These are phyloP conservation scores for Neospora caninum DNA, from an alignment of 169 alveolate species.

Conservation along the genomic window DNA sequence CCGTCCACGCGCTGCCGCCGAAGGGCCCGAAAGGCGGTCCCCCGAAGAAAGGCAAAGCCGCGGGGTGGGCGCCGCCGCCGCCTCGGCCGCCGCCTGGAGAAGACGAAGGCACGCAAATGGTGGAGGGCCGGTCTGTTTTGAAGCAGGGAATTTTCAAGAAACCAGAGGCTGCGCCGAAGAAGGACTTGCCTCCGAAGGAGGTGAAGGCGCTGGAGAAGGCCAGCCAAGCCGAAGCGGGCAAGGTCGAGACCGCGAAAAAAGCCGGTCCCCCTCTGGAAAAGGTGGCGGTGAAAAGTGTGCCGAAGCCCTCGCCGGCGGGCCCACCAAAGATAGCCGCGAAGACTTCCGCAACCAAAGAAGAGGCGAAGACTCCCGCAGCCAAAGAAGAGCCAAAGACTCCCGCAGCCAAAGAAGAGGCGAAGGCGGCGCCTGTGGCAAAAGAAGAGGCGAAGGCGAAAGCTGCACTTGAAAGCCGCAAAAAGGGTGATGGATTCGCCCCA, in stretches of 20 bases:
- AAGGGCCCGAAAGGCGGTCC: conserved; percentile 50
- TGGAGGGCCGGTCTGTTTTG: background rate
- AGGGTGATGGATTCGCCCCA: background rate
- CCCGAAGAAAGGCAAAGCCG: conserved; percentile 43
- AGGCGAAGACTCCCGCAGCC: background rate
- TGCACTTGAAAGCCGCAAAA: background rate
- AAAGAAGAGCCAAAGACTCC: background rate
- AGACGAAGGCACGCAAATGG: background rate
- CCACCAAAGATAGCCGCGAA: background rate
- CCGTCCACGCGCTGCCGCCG: conserved; percentile 46
- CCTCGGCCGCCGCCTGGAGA: conserved; percentile 17
- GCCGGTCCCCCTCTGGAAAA: background rate
- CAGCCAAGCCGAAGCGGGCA: background rate
- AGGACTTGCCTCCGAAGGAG: background rate
- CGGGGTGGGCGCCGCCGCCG: conserved; percentile 27
- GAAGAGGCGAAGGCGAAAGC: background rate
- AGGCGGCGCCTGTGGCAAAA: background rate
- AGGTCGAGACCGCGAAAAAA: background rate
- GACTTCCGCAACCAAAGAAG: background rate
- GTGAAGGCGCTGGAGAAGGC: too few species aligned
- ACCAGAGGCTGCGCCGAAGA: background rate
- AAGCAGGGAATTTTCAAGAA: conserved; percentile 39
- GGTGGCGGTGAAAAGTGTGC: background rate
- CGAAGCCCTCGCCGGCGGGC: too few species aligned
- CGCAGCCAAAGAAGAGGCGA: background rate